Evolutionary conservation across 805 yeast genomes (phyloP), one percentile per base, ranked within the genome.

Genomic region (Scheffersomyces spartinae): DNA sequence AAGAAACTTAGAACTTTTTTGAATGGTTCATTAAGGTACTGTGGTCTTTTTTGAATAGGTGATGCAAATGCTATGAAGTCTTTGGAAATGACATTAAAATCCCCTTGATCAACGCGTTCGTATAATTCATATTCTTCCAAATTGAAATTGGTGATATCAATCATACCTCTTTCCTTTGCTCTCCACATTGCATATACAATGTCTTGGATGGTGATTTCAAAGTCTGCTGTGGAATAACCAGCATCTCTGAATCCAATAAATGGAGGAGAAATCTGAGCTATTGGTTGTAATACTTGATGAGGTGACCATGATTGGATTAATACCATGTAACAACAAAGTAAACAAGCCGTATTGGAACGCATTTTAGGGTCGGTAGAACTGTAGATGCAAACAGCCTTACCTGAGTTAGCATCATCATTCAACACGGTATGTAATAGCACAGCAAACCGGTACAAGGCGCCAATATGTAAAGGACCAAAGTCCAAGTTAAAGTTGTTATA

Each of bases 1-100:
- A 91, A 91, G 47, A 71, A 88, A 31, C 73, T 76, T 32, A 91
- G 57, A 2, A 91, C 97, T 40, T 78, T 78, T 38, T 62, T 68
- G 49, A 86, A 84, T 1, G 91, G 82, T 43, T 77, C 86, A 41
- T 76, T 78, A 27, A 79, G 34, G 19, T 61, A 54, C 20, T 72
- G 68, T 6, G 68, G 57, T 24, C 61, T 52, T 14, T 62, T 55
- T 47, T 81, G 91, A 40, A 77, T 84, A 3, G 98, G 98, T 2
- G 96, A 85, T 4, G 98, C 98, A 65, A 91, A 91, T 16, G 98
- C 98, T 37, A 91, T 78, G 43, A 88, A 91, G 47, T 91, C 94
- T 33, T 91, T 88, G 3, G 95, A 81, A 24, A 91, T 61, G 18
- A 79, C 76, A 49, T 91, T 91, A 43, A 91, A 82, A 52, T 91